These are phyloP conservation scores for Diutina neorugosa DNA, from an alignment of 1,139 yeast genomes.

Conservation along the genomic window DNA sequence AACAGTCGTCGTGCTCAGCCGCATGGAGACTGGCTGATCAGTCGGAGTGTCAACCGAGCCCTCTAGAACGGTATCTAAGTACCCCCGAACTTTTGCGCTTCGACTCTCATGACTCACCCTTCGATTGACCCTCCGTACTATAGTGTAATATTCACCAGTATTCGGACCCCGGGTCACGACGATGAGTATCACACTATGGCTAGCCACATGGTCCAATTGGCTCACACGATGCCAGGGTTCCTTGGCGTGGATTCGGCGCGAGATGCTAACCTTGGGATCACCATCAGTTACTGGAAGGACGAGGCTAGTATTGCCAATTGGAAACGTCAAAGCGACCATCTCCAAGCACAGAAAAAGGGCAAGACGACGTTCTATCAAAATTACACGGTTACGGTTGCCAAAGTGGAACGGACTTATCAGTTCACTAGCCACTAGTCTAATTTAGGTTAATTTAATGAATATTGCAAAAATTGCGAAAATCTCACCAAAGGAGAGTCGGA, in stretches of 20 bases:
- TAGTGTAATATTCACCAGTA: not conserved
- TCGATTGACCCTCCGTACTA: not conserved
- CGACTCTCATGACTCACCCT: not conserved
- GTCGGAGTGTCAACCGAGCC: no score
- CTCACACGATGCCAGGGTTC: not conserved
- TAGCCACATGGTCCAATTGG: not conserved
- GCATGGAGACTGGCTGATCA: no score
- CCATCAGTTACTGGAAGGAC: conserved; percentile 2
- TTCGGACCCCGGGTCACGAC: not conserved
- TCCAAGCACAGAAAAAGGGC: not conserved
- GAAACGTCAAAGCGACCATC: not conserved
- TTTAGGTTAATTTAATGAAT: no score
- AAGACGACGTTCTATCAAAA: not conserved
- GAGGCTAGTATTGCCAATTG: not conserved
- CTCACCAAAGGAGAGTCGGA: not conserved
- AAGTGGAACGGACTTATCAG: not conserved
- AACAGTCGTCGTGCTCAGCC: no score
- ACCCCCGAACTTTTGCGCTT: no score
- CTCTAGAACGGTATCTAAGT: no score
- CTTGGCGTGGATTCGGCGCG: not conserved
- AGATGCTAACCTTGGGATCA: not conserved
- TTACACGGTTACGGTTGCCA: not conserved
- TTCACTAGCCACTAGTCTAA: not conserved
- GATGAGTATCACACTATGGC: not conserved
- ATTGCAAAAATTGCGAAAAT: not conserved